Evolutionary conservation across 352 stramenopile genomes (phyloP), one percentile per base, ranked within the genome.

Genomic region (Phytophthora pseudosyringae): DNA sequence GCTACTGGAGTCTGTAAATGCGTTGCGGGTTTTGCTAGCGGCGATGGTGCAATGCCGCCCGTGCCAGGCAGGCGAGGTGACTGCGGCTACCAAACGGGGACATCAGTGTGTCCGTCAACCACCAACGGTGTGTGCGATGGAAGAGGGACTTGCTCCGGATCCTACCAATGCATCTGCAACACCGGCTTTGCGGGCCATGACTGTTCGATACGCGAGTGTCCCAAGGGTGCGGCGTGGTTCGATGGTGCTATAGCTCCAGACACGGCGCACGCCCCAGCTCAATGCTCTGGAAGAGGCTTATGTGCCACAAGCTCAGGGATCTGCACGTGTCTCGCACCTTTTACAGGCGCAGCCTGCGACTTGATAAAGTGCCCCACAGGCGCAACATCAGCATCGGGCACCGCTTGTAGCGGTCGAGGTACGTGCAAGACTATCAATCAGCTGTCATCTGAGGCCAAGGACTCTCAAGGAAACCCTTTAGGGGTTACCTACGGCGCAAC

Each of bases 331-430:
- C 48, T 80, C 5, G 15, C 75, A 12, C 78, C 88, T n/a, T 97
- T 96, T 51, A 86, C 76, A 1, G 90, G 90, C 15, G 64, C 82
- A 13, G 85, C 90, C 4, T 97, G 90, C 57, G 77, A 96, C 11
- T 46, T 84, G 21, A 53, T 92, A 25, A 67, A 67, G 21, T 91
- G 85, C 45, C 80, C 85, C 4, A 29, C 21, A 13, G 67, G 69
- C 13, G 56, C 38, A 7, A 21, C 59, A 8, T 57, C 40, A 1
- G 29, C 45, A 4, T 26, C 26, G 16, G 69, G 69, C 1, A 43
- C 61, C 3, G 67, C 66, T 11, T 97, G 89, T 67, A 93, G 76
- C 52, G 81, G 79, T 21, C 77, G 85, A 18, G 90, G 90, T 5
- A 78, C 75, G 2, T 97, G 90, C 69, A 77, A 84, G 31, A 90